phyloP scores from a whole-genome alignment of 345 rosid species.

The Linum tenue region DNA sequence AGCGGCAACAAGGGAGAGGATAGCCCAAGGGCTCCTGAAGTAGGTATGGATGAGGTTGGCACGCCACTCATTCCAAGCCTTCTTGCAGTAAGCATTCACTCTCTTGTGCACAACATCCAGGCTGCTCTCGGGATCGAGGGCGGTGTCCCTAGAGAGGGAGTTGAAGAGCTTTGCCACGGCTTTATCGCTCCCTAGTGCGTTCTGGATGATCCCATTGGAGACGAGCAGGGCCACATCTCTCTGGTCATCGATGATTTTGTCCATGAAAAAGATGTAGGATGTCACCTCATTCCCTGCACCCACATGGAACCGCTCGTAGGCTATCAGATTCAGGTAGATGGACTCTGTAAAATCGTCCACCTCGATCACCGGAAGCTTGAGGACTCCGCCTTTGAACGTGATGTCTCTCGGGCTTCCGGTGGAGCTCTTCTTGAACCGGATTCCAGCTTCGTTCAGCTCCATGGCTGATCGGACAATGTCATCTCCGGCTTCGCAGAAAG shows the following conservation, averaged over 20 bases:
- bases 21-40: constrained; percentile 47
- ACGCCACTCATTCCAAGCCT: constrained; percentile 36
- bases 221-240: constrained; percentile 37
- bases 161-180: constrained; percentile 41
- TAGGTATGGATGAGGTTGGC: constrained; percentile 37
- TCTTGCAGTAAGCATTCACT: constrained; percentile 27
- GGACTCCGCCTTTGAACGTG: constrained; percentile 27
- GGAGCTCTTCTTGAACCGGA: constrained; percentile 25
- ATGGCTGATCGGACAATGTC: constrained; percentile 32
- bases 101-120: constrained; percentile 20
- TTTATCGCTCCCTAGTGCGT: constrained; percentile 38
- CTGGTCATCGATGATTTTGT: constrained; percentile 32
- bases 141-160: constrained; percentile 29
- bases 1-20: constrained; percentile 29
- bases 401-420: constrained; percentile 27
- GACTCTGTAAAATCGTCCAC: constrained; percentile 33
- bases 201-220: constrained; percentile 35
- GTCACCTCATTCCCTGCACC: constrained; percentile 38
- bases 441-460: constrained; percentile 34
- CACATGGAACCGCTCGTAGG: constrained; percentile 34
- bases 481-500: not conserved
- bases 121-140: constrained; percentile 26
- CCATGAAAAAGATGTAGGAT: constrained; percentile 38
- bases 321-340: constrained; percentile 29
- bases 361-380: constrained; percentile 20